Percentiles rank a stretch among this genome's conserved stretches.
Evolutionary conservation across 257 asterid genomes (phyloP).

Genomic region (Mitragyna speciosa): DNA sequence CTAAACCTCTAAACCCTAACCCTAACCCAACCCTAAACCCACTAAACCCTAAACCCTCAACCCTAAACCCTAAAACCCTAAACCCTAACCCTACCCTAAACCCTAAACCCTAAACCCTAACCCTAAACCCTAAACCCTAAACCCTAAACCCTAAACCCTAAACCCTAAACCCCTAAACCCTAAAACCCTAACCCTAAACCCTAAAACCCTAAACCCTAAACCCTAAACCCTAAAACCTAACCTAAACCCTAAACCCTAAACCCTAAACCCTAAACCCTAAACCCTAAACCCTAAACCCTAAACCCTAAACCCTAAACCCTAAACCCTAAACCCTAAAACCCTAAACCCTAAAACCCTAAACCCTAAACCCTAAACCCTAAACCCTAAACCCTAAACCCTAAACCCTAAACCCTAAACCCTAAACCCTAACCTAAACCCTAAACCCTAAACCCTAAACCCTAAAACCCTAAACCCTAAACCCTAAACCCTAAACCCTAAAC

Average conservation of each 20-base stretch:
- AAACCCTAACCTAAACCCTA: neutral
- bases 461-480: neutral
- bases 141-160: conserved; percentile 10
- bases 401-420: neutral
- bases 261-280: conserved; percentile 4
- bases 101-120: conserved; percentile 10
- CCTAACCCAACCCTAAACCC: conserved; percentile 1
- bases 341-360: neutral
- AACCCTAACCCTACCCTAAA: conserved; percentile 6
- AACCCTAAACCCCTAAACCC: conserved; percentile 4
- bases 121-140: conserved; percentile 9
- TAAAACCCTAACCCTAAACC: neutral
- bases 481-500: neutral
- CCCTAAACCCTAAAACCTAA: conserved; percentile 7
- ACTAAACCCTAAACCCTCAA: neutral
- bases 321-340: conserved; percentile 5
- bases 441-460: neutral
- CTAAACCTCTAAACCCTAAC: neutral
- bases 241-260: conserved; percentile 6
- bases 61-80: conserved; percentile 2
- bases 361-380: neutral
- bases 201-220: conserved; percentile 3
- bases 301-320: conserved; percentile 6
- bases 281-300: neutral
- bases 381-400: neutral